phyloP scores from a whole-genome alignment of 75 land plant species.

The Gnetum montanum region DNA sequence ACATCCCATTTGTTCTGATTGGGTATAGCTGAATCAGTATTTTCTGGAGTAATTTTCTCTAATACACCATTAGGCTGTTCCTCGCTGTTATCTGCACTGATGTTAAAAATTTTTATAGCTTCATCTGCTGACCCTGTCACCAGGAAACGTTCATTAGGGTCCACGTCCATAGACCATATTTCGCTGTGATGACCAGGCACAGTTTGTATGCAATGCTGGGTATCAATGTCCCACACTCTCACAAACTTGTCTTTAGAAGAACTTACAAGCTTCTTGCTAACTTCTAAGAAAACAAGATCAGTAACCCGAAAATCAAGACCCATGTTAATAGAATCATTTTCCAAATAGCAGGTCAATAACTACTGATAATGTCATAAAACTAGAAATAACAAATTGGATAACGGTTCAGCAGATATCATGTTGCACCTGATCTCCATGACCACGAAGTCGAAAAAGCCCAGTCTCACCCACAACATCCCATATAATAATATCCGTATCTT shows the following conservation, averaged over 20 bases:
- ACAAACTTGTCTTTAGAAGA: constrained; percentile 90
- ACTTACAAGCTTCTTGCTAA: constrained; percentile 74
- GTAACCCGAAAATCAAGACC: constrained; percentile 57
- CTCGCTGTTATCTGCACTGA: constrained; percentile 30
- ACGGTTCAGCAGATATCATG: no score
- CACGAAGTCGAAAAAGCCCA: constrained; percentile 85
- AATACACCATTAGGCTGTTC: constrained; percentile 5
- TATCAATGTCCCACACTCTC: constrained; percentile 92
- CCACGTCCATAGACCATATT: constrained; percentile 92
- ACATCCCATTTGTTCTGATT: constrained; percentile 62
- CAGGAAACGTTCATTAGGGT: constrained; percentile 61
- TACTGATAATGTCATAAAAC: no score
- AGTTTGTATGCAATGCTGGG: constrained; percentile 85
- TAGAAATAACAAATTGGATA: no score
- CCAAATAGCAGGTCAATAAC: no score
- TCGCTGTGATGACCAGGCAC: constrained; percentile 86
- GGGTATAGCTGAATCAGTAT: neutral
- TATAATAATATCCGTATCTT: constrained; percentile 83
- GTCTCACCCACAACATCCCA: constrained; percentile 97
- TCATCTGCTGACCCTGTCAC: constrained; percentile 90
- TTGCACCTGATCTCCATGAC: constrained; percentile 93
- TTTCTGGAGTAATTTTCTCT: constrained; percentile 3
- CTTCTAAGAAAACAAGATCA: constrained; percentile 84
- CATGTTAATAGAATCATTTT: constrained; percentile 5
- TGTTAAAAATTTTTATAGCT: constrained; percentile 62